Evolutionary conservation across 352 stramenopile genomes (phyloP), one percentile per base, ranked within the genome.

Genomic region (Phytophthora cryptogea): DNA sequence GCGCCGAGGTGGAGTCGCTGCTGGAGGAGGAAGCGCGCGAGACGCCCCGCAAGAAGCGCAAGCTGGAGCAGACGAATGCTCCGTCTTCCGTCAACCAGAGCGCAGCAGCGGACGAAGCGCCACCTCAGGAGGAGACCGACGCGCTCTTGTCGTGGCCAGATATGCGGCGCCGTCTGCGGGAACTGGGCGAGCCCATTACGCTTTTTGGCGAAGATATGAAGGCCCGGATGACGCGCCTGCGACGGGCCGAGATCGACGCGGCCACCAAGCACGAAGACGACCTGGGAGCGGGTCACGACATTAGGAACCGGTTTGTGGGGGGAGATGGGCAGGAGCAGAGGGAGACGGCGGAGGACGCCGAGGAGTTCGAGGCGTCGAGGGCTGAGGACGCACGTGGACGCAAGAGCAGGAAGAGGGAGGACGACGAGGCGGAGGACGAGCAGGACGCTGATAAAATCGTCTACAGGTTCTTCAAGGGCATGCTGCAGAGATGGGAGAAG

Each of bases 401-500:
- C 7, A 59, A 57, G 11, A 71, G 60, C 7, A 59, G 48, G 10
- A 59, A 45, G 5, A 64, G 74, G 11, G 41, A 67, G 9, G 40
- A 68, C 2, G 36, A 54, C 8, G 37, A 41, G 5, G 46, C 20
- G 28, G 35, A 44, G 1, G 70, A 80, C 2, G 80, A 86, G 42
- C 56, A 65, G 35, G 79, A 90, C 37, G 49, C 62, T 4, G 78
- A 90, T 52, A 80, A 84, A 46, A 53, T 88, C 31, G 94, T 94
- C 27, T 95, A 95, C 53, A 73, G 77, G 8, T 99, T 98, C 69
- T 98, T 99, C 64, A 97, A 97, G 64, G 64, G 61, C 16, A 96
- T 98, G 65, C 61, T 99, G 45, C 88, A 93, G 13, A 68, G 86
- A 28, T 99, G 97, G 97, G 95, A 98, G 76, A 72, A 77, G 6